Percentiles rank a stretch among this genome's conserved stretches.
Evolutionary conservation across 2,329 filamentous ascomycete species (phyloP).

Genomic region (Penicillium vulpinum): DNA sequence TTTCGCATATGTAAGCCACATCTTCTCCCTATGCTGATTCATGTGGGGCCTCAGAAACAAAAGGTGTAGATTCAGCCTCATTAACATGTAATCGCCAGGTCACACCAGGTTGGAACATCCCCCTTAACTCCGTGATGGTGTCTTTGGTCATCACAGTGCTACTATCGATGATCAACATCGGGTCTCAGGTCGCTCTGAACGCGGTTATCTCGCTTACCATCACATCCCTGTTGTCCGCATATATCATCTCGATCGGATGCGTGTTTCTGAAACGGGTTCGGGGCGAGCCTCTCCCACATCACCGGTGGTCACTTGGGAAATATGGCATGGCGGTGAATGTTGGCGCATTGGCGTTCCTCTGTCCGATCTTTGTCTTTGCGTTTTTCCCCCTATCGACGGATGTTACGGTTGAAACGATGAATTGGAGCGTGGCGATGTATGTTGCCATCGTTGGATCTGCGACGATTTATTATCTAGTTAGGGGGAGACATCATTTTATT

Average conservation of each 20-base stretch:
- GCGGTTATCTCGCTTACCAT: conserved; percentile 48
- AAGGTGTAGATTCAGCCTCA: too few relatives aligned
- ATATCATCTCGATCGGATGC: conserved; percentile 50
- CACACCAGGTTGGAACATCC: conserved; percentile 43
- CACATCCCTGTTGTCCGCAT: conserved; percentile 44
- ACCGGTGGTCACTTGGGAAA: conserved; percentile 49
- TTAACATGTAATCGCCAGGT: conserved; percentile 28
- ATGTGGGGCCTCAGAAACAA: neutral
- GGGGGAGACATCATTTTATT: conserved; percentile 45
- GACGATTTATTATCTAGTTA: conserved; percentile 44
- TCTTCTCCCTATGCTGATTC: neutral
- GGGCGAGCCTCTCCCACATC: conserved; percentile 44
- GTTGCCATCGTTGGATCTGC: conserved; percentile 47
- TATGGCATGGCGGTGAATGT: conserved; percentile 48
- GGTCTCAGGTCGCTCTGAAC: conserved; percentile 47
- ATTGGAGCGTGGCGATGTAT: conserved; percentile 51
- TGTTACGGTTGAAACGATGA: conserved; percentile 44
- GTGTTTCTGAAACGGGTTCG: conserved; percentile 48
- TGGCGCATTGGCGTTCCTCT: conserved; percentile 41
- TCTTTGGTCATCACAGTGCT: conserved; percentile 47
- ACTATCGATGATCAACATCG: conserved; percentile 55
- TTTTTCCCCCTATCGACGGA: conserved; percentile 46
- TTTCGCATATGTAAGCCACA: conserved; percentile 38
- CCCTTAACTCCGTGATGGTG: conserved; percentile 50
- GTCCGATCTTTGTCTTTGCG: conserved; percentile 44